Conservation (phyloP, 31 red algal genomes). For the Odonthalia washingtoniensis region DNA sequence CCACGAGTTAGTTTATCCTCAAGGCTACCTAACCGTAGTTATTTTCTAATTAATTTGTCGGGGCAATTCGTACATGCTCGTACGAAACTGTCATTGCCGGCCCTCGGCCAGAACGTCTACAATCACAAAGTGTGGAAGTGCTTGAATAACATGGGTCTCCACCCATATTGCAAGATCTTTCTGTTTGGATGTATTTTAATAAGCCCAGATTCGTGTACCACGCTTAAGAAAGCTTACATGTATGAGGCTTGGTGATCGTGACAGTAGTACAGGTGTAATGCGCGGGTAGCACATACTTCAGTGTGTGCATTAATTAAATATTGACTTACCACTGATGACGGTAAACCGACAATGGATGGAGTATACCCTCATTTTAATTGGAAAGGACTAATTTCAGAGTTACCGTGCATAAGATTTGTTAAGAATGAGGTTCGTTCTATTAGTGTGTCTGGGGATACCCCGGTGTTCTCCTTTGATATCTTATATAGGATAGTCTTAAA, state of each 20-base stretch:
- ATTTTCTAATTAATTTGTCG: background rate
- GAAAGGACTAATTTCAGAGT: background rate
- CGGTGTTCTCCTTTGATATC: conserved; percentile 9
- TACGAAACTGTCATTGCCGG: background rate
- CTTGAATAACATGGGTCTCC: background rate
- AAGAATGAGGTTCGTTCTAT: background rate
- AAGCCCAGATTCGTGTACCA: background rate
- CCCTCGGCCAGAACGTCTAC: background rate
- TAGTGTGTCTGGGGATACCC: background rate
- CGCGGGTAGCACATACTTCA: background rate
- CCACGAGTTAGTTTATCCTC: background rate
- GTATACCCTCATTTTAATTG: conserved; percentile 14
- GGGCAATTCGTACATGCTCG: conserved; percentile 9
- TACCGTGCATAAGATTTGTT: background rate
- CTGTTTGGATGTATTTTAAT: conserved; percentile 2
- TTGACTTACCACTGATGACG: background rate
- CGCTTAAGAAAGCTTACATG: background rate
- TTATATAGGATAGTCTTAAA: background rate
- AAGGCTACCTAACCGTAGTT: too few species aligned
- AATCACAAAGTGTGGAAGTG: background rate
- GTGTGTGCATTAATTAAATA: background rate
- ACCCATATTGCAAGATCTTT: background rate
- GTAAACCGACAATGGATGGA: background rate
- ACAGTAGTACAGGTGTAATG: background rate
- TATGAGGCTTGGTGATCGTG: too few species aligned